phyloP scores from a whole-genome alignment of 352 stramenopile genomes.

The Phytophthora brassicae region DNA sequence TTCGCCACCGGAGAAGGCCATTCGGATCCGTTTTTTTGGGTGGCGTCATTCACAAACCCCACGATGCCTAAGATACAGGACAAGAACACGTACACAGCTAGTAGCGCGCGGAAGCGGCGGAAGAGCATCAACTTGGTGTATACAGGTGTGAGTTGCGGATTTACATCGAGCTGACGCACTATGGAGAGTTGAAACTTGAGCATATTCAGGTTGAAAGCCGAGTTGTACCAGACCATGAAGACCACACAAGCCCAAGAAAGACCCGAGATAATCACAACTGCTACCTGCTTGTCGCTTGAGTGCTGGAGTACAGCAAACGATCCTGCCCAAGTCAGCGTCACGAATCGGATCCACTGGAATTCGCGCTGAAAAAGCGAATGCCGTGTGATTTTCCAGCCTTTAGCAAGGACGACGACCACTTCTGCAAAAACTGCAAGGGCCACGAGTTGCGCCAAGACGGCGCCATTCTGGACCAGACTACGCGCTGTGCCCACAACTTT shows the following conservation, averaged over 20 bases:
- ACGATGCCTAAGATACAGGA: slow-evolving; percentile 49
- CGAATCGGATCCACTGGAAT: slow-evolving; percentile 57
- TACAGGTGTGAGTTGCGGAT: slow-evolving; percentile 51
- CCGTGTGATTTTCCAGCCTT: slow-evolving; percentile 75
- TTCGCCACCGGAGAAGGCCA: slow-evolving; percentile 35
- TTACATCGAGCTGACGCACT: slow-evolving; percentile 52
- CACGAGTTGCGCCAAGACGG: slow-evolving; percentile 43
- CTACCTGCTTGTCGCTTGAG: slow-evolving; percentile 41
- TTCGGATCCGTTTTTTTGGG: slow-evolving; percentile 37
- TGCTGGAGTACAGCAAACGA: slow-evolving; percentile 47
- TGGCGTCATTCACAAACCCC: slow-evolving; percentile 43
- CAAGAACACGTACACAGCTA: slow-evolving; percentile 58
- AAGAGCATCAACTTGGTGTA: slow-evolving; percentile 74
- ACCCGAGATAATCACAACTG: slow-evolving; percentile 55
- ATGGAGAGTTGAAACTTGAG: slow-evolving; percentile 67
- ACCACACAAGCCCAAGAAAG: slow-evolving; percentile 55
- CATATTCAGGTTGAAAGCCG: slow-evolving; percentile 70
- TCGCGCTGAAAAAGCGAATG: slow-evolving; percentile 43
- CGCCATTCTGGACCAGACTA: slow-evolving; percentile 38
- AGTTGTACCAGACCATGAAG: slow-evolving; percentile 76
- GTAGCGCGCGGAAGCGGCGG: slow-evolving; percentile 43
- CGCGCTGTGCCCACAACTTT: slow-evolving; percentile 36
- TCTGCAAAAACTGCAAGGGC: slow-evolving; percentile 52
- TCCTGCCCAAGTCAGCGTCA: slow-evolving; percentile 53
- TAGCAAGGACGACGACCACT: slow-evolving; percentile 56